Base-by-base conservation (phyloP, 257 asterid species). In the Thymus quinquecostatus region DNA sequence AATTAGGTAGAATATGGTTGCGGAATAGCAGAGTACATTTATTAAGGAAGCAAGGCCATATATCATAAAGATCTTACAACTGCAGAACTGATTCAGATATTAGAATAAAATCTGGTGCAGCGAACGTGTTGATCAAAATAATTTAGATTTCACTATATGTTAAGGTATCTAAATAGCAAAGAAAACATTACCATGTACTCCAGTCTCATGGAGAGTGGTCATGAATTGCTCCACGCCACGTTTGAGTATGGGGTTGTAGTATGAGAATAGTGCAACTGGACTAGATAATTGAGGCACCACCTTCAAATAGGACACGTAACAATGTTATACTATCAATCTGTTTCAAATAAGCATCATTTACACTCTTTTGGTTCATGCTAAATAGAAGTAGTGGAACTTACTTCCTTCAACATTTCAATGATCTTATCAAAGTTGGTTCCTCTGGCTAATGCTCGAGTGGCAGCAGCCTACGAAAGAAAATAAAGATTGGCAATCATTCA, bases 161-260 rank as follows among this genome's bases (percentile, higher is more conserved):
- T 60, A 43, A 69, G 61, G 66, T 53, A 64, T 10, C 50, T 12
- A 47, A 60, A n/a, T 2, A 9, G 62, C 57, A 43, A 33, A 66
- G 60, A 56, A 40, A 27, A 54, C 49, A 72, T 78, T 85, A 92
- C 98, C 98, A 60, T 84, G 96, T 76, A 92, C 64, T 69, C 96
- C 96, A 28, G 86, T 77, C 72, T 89, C 96, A 69, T 86, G 79
- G 72, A 88, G 84, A 61, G 85, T 89, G 77, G 60, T 82, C 98
- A 92, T 89, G 87, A 92, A 92, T 68, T 86, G 82, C 44, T 81
- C 96, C 64, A 79, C 70, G 0, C 98, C 98, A 57, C 96, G 91
- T 80, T 89, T 89, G 69, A 92, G 94, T 81, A 92, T 89, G 50
- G 98, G 98, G 69, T 92, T 92, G 78, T 92, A 92, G 83, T 92